phyloP scores from a whole-genome alignment of 257 asterid species.

The Haberlea rhodopensis region DNA sequence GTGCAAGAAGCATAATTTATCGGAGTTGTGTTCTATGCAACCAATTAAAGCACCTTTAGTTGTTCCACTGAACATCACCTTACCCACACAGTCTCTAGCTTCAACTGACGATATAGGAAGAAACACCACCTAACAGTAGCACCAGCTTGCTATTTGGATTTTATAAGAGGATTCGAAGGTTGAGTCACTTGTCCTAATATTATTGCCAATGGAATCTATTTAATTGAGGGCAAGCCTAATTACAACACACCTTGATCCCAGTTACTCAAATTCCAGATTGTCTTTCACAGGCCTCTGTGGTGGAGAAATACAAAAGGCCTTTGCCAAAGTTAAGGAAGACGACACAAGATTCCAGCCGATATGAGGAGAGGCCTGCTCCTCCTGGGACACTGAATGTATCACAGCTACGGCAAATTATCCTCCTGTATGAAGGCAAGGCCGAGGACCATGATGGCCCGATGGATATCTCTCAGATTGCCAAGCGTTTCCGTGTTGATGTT shows the following conservation, averaged over 20 bases:
- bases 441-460: conserved; percentile 58
- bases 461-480: conserved; percentile 57
- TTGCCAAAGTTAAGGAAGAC: conserved; percentile 80
- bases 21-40: neutral
- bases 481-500: conserved; percentile 51
- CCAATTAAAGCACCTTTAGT: neutral
- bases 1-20: no score
- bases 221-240: neutral
- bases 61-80: neutral
- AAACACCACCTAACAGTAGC: neutral
- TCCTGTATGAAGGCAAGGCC: conserved; percentile 71
- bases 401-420: conserved; percentile 69
- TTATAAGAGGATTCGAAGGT: neutral
- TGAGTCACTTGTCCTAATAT: neutral
- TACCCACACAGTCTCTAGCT: neutral
- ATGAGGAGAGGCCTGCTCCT: conserved; percentile 71
- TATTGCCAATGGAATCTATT: neutral
- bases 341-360: conserved; percentile 56
- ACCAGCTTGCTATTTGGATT: neutral
- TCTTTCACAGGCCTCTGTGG: conserved; percentile 66
- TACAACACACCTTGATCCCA: neutral
- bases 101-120: neutral
- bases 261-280: conserved; percentile 5
- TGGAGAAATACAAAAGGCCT: conserved; percentile 66
- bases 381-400: conserved; percentile 75